Percentiles rank a stretch among this genome's conserved stretches.
Conservation (phyloP, 129 eudicot genomes). For the Flaveria linearis region DNA sequence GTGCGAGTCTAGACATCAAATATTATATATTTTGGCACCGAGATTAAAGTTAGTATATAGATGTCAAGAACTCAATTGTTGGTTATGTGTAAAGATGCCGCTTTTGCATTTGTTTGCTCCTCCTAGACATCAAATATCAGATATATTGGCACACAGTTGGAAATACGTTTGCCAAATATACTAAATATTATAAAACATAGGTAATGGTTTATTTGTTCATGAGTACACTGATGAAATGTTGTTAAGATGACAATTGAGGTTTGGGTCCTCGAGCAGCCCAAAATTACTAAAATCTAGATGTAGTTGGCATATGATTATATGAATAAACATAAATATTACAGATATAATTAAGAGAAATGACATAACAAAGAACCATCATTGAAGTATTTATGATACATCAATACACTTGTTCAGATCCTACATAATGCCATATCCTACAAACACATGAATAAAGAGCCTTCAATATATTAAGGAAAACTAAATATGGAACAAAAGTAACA, state of each 20-base stretch:
- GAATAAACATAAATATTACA: background rate
- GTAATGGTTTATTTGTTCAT: slow-evolving; percentile 10
- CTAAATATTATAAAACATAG: background rate
- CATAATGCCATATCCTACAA: slow-evolving; percentile 5
- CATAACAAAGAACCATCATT: slow-evolving; percentile 1
- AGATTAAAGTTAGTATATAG: slow-evolving; percentile 13
- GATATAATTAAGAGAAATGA: background rate
- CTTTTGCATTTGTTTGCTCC: slow-evolving; percentile 23
- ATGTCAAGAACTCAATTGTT: background rate
- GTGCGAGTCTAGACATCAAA: too few species aligned
- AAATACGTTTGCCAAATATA: background rate
- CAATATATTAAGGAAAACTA: slow-evolving; percentile 13
- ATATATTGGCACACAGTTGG: background rate
- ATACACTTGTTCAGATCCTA: slow-evolving; percentile 9
- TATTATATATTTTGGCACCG: too few species aligned
- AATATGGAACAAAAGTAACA: background rate
- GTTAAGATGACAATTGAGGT: slow-evolving; percentile 7
- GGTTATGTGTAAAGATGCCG: background rate
- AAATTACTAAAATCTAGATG: slow-evolving; percentile 10
- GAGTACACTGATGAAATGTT: background rate
- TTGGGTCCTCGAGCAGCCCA: slow-evolving; percentile 3
- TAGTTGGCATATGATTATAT: background rate
- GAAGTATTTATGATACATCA: slow-evolving; percentile 8
- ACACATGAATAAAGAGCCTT: background rate
- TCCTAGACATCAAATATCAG: background rate